A percentile compares a stretch with the other conserved stretches of the same genome.
These are phyloP conservation scores for Citrus trifoliata DNA, from an alignment of 345 rosid genomes.

Conservation along the genomic window DNA sequence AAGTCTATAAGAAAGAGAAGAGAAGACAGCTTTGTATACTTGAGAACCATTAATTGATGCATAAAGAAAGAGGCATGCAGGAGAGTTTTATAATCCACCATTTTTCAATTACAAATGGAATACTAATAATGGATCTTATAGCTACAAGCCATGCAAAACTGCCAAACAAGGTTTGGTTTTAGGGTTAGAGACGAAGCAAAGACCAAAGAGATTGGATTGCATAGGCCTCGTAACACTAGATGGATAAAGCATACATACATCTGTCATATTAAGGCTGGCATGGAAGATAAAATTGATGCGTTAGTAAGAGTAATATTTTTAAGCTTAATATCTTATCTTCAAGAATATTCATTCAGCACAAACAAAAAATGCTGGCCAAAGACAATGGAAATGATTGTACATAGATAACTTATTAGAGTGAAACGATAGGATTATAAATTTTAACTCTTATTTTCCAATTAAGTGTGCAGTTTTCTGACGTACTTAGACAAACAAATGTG, in stretches of 20 bases:
- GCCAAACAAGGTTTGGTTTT: neutral
- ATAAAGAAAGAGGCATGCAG: neutral
- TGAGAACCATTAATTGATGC: neutral
- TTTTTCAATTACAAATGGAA: neutral
- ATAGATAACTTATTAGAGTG: neutral
- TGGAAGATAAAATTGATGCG: neutral
- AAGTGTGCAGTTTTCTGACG: neutral
- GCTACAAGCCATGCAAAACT: neutral
- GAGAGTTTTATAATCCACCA: neutral
- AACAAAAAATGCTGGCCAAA: neutral
- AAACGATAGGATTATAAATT: neutral
- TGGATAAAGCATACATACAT: neutral
- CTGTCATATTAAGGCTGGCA: too few species aligned
- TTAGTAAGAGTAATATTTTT: neutral
- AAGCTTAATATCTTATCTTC: neutral
- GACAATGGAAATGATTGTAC: neutral
- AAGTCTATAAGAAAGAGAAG: neutral
- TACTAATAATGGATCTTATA: neutral
- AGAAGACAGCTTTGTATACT: neutral
- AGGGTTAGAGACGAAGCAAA: neutral
- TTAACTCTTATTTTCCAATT: neutral
- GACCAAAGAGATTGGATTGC: neutral
- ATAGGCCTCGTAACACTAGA: neutral
- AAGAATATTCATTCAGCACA: constrained; percentile 4
- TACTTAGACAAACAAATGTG: too few species aligned